These are phyloP conservation scores for Hibiscus tridactylites DNA, from an alignment of 345 rosid genomes.

Conservation along the genomic window DNA sequence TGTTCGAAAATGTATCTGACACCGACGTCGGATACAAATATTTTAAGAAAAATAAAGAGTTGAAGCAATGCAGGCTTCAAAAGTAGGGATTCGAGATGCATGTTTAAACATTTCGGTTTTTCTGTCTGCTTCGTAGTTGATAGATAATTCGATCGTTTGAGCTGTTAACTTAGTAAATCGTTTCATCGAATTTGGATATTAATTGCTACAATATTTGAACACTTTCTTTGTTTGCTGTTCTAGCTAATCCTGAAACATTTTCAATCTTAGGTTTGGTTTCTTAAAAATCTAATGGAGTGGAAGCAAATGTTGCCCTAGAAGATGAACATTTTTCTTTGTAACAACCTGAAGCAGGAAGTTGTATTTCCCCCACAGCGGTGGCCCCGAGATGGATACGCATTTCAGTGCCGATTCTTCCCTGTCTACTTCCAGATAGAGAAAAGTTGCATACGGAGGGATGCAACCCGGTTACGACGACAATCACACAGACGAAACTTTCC, in stretches of 20 bases:
- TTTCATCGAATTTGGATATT: not conserved
- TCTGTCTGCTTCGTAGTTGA: too few species aligned
- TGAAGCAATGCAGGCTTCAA: too few species aligned
- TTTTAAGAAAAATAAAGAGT: too few species aligned
- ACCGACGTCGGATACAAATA: too few species aligned
- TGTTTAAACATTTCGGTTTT: too few species aligned
- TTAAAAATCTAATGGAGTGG: not conserved
- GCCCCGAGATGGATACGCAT: constrained; percentile 21
- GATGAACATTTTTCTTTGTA: not conserved
- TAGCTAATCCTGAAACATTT: not conserved
- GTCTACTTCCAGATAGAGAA: constrained; percentile 55
- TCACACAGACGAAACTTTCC: constrained; percentile 76
- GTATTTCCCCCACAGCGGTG: not conserved
- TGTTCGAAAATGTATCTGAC: too few species aligned
- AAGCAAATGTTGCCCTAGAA: not conserved
- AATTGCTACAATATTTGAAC: not conserved
- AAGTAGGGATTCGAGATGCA: too few species aligned
- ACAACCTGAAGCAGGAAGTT: not conserved
- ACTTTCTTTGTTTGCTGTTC: not conserved
- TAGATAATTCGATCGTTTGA: too few species aligned
- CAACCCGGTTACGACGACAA: constrained; percentile 89
- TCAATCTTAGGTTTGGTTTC: not conserved
- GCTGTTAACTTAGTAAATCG: not conserved
- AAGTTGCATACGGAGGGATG: constrained; percentile 94
- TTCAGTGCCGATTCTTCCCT: constrained; percentile 21